A percentile compares a stretch with the other conserved stretches of the same genome.
These are phyloP conservation scores for Diplodia intermedia DNA, from an alignment of 2,329 filamentous ascomycete species.

Conservation along the genomic window DNA sequence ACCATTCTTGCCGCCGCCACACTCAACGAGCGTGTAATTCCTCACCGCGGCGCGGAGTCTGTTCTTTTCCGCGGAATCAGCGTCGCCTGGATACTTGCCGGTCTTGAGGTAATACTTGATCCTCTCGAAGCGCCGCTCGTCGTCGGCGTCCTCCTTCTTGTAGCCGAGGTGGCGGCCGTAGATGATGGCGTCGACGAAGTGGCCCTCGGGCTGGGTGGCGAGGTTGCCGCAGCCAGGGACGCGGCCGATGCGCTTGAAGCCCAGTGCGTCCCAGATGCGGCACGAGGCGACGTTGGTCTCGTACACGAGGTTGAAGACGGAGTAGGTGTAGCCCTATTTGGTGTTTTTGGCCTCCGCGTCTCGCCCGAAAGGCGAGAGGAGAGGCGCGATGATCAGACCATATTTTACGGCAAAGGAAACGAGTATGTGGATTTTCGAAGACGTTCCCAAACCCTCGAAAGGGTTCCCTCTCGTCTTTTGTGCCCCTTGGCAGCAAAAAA, in stretches of 20 bases:
- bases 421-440: background rate
- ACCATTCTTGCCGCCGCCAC: constrained; percentile 33
- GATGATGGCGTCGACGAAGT: constrained; percentile 59
- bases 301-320: constrained; percentile 93
- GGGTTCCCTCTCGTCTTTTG: background rate
- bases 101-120: constrained; percentile 97
- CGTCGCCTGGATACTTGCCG: constrained; percentile 89
- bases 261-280: constrained; percentile 88
- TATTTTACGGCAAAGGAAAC: background rate
- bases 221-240: constrained; percentile 65
- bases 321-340: constrained; percentile 79
- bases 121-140: constrained; percentile 97
- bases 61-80: constrained; percentile 94
- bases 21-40: constrained; percentile 81
- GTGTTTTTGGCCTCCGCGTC: background rate
- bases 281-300: constrained; percentile 91
- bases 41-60: constrained; percentile 91
- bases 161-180: constrained; percentile 66
- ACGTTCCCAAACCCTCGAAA: background rate
- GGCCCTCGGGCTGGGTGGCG: constrained; percentile 54
- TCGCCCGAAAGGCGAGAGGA: background rate
- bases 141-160: constrained; percentile 81
- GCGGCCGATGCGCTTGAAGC: constrained; percentile 89
- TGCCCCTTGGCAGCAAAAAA: no score
- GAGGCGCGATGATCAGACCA: constrained; percentile 12